Evolutionary conservation across 2,329 filamentous ascomycete genomes (phyloP).

Genomic region (Phaeosphaeriaceae sp.): DNA sequence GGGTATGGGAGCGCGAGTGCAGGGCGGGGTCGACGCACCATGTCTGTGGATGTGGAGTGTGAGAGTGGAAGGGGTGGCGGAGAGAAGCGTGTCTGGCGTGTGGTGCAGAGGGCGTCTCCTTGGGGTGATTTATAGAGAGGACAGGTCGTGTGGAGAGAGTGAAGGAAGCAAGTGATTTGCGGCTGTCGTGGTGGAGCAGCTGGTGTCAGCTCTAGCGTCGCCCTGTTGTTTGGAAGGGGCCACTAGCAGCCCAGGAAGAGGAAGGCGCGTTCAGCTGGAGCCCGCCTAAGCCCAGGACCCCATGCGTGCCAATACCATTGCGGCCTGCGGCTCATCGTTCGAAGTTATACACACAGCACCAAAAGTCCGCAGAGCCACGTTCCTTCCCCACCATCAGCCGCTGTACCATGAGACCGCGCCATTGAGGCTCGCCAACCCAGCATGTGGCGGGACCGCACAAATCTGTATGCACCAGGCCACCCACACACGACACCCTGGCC

Average conservation of each 20-base stretch:
- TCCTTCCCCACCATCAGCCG: neutral
- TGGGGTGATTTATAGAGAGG: conserved; percentile 16
- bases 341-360: neutral
- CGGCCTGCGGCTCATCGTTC: neutral
- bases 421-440: conserved; percentile 43
- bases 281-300: neutral
- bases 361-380: neutral
- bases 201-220: conserved; percentile 24
- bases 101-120: conserved; percentile 7
- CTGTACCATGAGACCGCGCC: conserved; percentile 40
- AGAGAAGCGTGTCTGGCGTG: neutral
- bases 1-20: conserved; percentile 38
- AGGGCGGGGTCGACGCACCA: conserved; percentile 47
- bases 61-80: conserved; percentile 5
- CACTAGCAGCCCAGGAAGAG: conserved; percentile 17
- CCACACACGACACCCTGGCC: conserved; percentile 13
- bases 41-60: conserved; percentile 35
- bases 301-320: neutral
- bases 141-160: conserved; percentile 12
- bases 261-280: conserved; percentile 8
- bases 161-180: conserved; percentile 31
- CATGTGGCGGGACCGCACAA: conserved; percentile 99
- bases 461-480: conserved; percentile 72
- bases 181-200: conserved; percentile 33
- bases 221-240: conserved; percentile 24